These are phyloP conservation scores for Cyclanthera cordifolia DNA, from an alignment of 306 rosid genomes.

Conservation along the genomic window DNA sequence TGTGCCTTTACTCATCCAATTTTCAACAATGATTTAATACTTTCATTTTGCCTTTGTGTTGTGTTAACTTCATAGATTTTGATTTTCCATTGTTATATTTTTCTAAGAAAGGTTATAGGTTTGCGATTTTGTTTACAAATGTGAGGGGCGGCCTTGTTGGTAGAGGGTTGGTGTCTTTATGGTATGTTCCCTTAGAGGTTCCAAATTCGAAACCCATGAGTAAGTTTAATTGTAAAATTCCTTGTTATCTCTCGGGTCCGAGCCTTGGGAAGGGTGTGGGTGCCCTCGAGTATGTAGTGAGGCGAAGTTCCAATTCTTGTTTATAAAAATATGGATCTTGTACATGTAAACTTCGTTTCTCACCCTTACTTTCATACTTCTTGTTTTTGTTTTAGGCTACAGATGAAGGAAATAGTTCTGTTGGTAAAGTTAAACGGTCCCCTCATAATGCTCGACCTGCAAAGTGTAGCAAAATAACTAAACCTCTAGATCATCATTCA, in stretches of 20 bases:
- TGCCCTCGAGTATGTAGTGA: too few species aligned
- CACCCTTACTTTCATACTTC: neutral
- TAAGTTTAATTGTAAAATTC: too few species aligned
- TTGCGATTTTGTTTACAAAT: neutral
- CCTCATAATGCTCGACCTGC: constrained; percentile 37
- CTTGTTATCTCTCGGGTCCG: too few species aligned
- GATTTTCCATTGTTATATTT: neutral
- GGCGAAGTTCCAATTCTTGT: too few species aligned
- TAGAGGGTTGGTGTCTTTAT: too few species aligned
- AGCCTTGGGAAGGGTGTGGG: too few species aligned
- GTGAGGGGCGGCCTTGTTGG: too few species aligned
- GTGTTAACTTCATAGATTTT: neutral
- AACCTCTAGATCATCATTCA: constrained; percentile 29
- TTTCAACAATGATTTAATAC: neutral
- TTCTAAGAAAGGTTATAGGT: neutral
- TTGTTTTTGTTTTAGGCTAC: constrained; percentile 34
- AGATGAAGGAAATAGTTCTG: constrained; percentile 42
- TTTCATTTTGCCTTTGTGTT: neutral
- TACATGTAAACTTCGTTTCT: neutral
- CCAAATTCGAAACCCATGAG: too few species aligned
- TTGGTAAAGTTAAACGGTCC: constrained; percentile 55
- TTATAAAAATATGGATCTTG: neutral
- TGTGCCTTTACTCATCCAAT: neutral
- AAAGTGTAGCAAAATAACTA: constrained; percentile 36
- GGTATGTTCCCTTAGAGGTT: too few species aligned